Conservation (phyloP, 192 early-diverging fungal species). For the Entophlyctis luteolus region DNA sequence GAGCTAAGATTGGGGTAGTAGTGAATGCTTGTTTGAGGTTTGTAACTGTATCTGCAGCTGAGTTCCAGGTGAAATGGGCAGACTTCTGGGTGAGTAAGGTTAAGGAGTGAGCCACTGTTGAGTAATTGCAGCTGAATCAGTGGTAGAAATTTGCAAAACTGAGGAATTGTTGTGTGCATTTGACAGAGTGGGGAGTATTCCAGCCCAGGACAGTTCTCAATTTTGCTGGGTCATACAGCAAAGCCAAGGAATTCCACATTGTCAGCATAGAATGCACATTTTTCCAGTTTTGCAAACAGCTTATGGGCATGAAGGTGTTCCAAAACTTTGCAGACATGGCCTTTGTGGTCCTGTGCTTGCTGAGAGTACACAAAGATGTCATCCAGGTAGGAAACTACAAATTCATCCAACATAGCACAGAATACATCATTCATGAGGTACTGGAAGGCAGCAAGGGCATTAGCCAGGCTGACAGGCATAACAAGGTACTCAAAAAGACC, state of each 20-base stretch:
- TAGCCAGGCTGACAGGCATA: constrained; percentile 7
- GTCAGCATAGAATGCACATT: background rate
- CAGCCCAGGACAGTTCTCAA: background rate
- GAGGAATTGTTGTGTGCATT: background rate
- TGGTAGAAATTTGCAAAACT: constrained; percentile 9
- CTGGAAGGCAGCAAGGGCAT: constrained; percentile 53
- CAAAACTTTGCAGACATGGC: constrained; percentile 30
- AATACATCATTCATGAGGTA: constrained; percentile 49
- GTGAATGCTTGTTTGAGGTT: background rate
- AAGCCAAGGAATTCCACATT: constrained; percentile 1
- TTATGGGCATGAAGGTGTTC: constrained; percentile 4
- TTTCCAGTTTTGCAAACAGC: background rate
- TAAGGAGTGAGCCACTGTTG: background rate
- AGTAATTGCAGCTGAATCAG: background rate
- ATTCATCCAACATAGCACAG: constrained; percentile 16
- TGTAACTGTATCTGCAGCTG: background rate
- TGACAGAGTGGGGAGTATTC: background rate
- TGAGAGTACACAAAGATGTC: constrained; percentile 50
- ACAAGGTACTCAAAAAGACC: constrained; percentile 23
- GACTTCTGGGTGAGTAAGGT: background rate
- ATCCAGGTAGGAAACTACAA: constrained; percentile 35
- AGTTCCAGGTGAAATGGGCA: background rate
- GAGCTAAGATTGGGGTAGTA: too few relatives aligned
- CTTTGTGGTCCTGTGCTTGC: background rate
- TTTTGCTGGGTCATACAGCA: background rate